Evolutionary conservation across 225 moss, liverwort and hornwort species (phyloP), one percentile per base, ranked within the genome.

Genomic region (Pseudisothecium myosuroides): DNA sequence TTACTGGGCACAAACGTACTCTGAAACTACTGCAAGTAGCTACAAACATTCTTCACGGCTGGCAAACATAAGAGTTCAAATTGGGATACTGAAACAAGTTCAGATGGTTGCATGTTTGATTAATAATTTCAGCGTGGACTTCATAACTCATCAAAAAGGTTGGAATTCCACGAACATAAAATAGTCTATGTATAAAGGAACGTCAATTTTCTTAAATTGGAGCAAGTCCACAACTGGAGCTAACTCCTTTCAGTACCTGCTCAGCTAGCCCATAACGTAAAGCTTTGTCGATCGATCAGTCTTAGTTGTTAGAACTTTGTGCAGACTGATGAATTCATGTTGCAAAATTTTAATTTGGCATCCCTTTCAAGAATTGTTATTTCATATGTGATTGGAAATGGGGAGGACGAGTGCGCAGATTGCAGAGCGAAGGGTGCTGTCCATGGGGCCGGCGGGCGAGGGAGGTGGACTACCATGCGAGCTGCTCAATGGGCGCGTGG

Each of bases 401-500:
- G 54, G 27, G 10, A 4, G 29, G 74, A 18, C 24, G 74, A 20
- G 20, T 14, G 56, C 12, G 47, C n/a, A 90, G 87, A 85, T 90
- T 34, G 86, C 88, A 22, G 91, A 83, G 66, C 94, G 94, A 78
- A 92, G 92, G 69, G 93, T 92, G 76, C 88, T 98, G n/a, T 91
- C 93, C 22, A 92, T 93, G 73, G 96, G 97, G 26, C 94, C 96
- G 17, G 94, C 92, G 45, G 95, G 94, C 37, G 95, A 95, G 82
- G 95, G 95, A 14, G 86, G 92, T 19, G 94, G 94, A 31, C 71
- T 89, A 87, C 91, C 98, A 0, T 98, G 93, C 82, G 95, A 97
- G 87, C 92, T 98, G 83, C 87, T 96, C 19, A 94, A 97, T 59
- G 96, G 98, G 20, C 95, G 95, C 52, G 95, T 88, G 56, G 96